A percentile compares a stretch with the other conserved stretches of the same genome.
Conservation (phyloP, 441 rosid genomes). For the Capsella rubella region DNA sequence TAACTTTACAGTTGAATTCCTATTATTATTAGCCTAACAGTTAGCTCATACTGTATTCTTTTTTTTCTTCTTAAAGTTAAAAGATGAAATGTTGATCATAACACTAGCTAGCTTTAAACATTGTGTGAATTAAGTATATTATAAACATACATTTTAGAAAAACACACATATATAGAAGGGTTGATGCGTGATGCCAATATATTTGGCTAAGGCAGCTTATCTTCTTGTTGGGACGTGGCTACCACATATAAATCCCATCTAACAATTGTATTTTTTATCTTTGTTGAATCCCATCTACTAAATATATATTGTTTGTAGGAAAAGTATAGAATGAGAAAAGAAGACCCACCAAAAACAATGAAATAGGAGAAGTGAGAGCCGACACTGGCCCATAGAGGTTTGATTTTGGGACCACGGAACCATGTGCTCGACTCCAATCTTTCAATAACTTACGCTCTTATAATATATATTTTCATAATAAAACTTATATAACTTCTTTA, state of each 20-base stretch:
- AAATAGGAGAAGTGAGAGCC: constrained; percentile 32
- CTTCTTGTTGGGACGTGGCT: too few relatives aligned
- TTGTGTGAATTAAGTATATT: neutral
- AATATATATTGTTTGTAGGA: neutral
- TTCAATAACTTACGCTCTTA: constrained; percentile 5
- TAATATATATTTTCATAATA: constrained; percentile 7
- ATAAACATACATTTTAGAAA: too few relatives aligned
- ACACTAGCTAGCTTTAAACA: neutral
- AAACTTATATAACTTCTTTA: neutral
- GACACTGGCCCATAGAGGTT: constrained; percentile 41
- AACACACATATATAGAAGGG: too few relatives aligned
- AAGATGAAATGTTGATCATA: neutral
- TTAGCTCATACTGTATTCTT: neutral
- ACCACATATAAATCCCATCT: too few relatives aligned
- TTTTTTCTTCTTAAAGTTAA: neutral
- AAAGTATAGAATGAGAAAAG: neutral
- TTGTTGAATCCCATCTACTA: neutral
- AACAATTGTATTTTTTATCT: too few relatives aligned
- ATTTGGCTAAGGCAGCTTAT: too few relatives aligned
- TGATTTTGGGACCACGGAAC: constrained; percentile 40
- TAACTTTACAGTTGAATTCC: neutral
- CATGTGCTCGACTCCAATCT: constrained; percentile 42
- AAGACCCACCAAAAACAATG: constrained; percentile 20
- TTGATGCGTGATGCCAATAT: too few relatives aligned
- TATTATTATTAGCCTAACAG: neutral